phyloP scores from a whole-genome alignment of 2,329 filamentous ascomycete species.

The Plectosphaerella cucumerina region DNA sequence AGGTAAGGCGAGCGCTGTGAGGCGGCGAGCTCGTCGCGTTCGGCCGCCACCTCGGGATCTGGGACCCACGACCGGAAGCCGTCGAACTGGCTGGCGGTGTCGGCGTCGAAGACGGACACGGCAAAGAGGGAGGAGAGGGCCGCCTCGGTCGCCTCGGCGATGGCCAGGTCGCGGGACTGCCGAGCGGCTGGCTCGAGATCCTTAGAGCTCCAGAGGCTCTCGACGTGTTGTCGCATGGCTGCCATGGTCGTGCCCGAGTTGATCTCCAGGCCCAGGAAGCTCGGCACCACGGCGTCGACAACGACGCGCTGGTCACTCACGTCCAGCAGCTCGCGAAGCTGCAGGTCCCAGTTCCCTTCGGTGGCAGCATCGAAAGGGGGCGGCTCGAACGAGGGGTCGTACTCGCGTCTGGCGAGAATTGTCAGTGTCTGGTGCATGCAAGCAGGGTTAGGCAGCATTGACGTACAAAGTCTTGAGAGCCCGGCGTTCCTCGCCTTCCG shows the following conservation, averaged over 20 bases:
- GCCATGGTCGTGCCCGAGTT: constrained; percentile 3
- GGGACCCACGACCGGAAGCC: constrained; percentile 3
- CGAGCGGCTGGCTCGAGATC: constrained; percentile 1
- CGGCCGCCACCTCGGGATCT: not conserved
- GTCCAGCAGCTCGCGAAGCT: constrained; percentile 5
- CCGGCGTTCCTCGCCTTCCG: constrained; percentile 6
- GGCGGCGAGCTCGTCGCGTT: not conserved
- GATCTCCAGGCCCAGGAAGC: not conserved
- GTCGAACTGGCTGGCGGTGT: not conserved
- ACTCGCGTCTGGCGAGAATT: constrained; percentile 7
- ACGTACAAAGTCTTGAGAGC: constrained; percentile 10
- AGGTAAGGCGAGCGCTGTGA: constrained; percentile 5
- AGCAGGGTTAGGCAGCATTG: not conserved
- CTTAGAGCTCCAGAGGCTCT: not conserved
- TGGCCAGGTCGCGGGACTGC: constrained; percentile 7
- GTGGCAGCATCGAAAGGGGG: constrained; percentile 6
- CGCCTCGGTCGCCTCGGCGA: constrained; percentile 11
- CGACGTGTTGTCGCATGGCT: constrained; percentile 5
- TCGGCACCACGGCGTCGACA: constrained; percentile 3
- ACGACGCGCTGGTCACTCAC: constrained; percentile 7
- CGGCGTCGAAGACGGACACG: constrained; percentile 8
- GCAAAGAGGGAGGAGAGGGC: constrained; percentile 9
- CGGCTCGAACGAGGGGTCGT: constrained; percentile 10
- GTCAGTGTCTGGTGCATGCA: not conserved
- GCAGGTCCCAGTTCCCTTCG: constrained; percentile 9